A percentile compares a stretch with the other conserved stretches of the same genome.
Evolutionary conservation across 1,139 yeast genomes (phyloP).

Genomic region (Scheffersomyces stambukii): DNA sequence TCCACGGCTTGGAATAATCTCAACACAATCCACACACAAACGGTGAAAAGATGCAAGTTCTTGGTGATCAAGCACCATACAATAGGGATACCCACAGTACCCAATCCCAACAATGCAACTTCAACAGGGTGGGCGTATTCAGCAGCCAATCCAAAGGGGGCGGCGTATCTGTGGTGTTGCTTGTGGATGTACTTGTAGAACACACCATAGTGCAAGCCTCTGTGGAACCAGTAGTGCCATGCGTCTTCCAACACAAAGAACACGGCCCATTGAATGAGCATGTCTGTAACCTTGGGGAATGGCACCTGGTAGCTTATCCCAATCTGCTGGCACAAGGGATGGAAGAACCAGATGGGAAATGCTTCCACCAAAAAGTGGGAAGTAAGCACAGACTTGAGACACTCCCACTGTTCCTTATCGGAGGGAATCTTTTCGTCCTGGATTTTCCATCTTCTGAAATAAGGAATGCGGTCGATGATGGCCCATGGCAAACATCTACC

Average conservation of each 20-base stretch:
- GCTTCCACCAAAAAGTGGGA: conserved; percentile 92
- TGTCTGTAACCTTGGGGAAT: conserved; percentile 62
- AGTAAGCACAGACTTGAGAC: conserved; percentile 75
- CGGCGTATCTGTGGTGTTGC: conserved; percentile 95
- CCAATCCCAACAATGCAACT: conserved; percentile 84
- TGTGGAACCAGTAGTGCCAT: conserved; percentile 96
- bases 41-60: conserved; percentile 41
- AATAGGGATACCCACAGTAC: conserved; percentile 89
- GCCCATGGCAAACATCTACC: conserved; percentile 85
- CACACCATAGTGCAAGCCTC: conserved; percentile 79
- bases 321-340: conserved; percentile 74
- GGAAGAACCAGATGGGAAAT: conserved; percentile 93
- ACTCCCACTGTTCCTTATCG: conserved; percentile 83
- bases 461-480: conserved; percentile 71
- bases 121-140: conserved; percentile 96
- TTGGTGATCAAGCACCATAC: conserved; percentile 34
- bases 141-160: conserved; percentile 94
- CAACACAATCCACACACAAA: conserved; percentile 39
- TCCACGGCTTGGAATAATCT: conserved; percentile 48
- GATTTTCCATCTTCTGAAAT: conserved; percentile 72
- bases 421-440: conserved; percentile 79
- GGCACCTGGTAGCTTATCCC: conserved; percentile 79
- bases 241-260: conserved; percentile 86
- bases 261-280: conserved; percentile 59
- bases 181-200: conserved; percentile 90